phyloP scores from a whole-genome alignment of 2,329 filamentous ascomycete genomes.

The Tolypocladium paradoxum region DNA sequence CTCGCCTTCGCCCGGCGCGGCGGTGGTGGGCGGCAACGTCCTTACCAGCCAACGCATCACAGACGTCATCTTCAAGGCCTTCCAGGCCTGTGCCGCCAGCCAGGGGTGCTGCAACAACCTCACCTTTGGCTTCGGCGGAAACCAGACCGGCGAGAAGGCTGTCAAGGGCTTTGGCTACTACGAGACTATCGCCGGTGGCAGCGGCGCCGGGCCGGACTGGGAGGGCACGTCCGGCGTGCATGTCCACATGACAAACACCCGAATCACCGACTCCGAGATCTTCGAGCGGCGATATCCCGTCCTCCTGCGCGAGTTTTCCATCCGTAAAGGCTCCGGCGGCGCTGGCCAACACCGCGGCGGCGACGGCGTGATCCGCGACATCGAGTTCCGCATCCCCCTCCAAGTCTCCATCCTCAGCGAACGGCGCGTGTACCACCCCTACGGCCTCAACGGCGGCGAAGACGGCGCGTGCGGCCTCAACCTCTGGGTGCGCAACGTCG shows the following conservation, averaged over 20 bases:
- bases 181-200: conserved; percentile 73
- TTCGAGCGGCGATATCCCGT: conserved; percentile 65
- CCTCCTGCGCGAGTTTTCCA: conserved; percentile 56
- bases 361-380: conserved; percentile 67
- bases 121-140: conserved; percentile 73
- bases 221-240: conserved; percentile 68
- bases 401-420: conserved; percentile 74
- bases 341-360: conserved; percentile 59
- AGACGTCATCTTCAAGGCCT: conserved; percentile 73
- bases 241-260: conserved; percentile 77
- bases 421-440: conserved; percentile 60
- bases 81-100: conserved; percentile 65
- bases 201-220: conserved; percentile 63
- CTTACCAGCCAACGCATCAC: conserved; percentile 72
- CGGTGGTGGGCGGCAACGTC: conserved; percentile 76
- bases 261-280: conserved; percentile 74
- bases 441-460: conserved; percentile 62
- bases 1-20: conserved; percentile 63
- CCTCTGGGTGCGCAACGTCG: conserved; percentile 71
- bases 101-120: conserved; percentile 81
- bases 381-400: conserved; percentile 69
- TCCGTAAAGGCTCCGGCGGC: conserved; percentile 43
- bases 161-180: conserved; percentile 71
- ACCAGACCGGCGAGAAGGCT: conserved; percentile 34
- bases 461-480: conserved; percentile 74